Percentiles rank a stretch among this genome's conserved stretches.
These are phyloP conservation scores for Hysterium pulicare DNA, from an alignment of 2,329 filamentous ascomycete species.

Conservation along the genomic window DNA sequence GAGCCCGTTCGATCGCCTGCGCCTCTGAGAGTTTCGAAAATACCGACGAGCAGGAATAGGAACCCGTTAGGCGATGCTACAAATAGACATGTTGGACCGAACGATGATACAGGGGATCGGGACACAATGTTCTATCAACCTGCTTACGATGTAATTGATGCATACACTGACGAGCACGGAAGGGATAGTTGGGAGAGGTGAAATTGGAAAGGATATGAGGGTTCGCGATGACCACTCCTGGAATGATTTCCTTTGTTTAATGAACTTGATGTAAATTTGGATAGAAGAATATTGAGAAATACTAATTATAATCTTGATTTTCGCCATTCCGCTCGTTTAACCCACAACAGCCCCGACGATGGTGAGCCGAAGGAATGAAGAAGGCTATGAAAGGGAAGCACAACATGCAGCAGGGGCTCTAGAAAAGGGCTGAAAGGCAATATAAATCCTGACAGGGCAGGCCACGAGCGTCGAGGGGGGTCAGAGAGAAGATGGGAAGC, in stretches of 20 bases:
- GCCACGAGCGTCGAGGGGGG: no score
- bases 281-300: background rate
- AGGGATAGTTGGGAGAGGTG: background rate
- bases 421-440: conserved; percentile 12
- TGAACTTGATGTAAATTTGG: conserved; percentile 3
- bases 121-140: conserved; percentile 16
- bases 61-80: background rate
- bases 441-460: conserved; percentile 16
- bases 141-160: conserved; percentile 13
- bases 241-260: conserved; percentile 6
- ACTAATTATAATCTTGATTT: no score
- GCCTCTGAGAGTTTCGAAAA: conserved; percentile 5
- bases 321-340: no score
- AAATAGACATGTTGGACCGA: no score
- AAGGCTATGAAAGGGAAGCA: no score
- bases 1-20: background rate
- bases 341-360: no score
- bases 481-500: conserved; percentile 8
- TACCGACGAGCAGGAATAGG: background rate
- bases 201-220: background rate
- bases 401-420: no score
- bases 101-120: no score
- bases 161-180: conserved; percentile 12
- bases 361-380: no score
- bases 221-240: background rate